Evolutionary conservation across 2,329 filamentous ascomycete species (phyloP).

Genomic region (Ceratocystis huliohia): DNA sequence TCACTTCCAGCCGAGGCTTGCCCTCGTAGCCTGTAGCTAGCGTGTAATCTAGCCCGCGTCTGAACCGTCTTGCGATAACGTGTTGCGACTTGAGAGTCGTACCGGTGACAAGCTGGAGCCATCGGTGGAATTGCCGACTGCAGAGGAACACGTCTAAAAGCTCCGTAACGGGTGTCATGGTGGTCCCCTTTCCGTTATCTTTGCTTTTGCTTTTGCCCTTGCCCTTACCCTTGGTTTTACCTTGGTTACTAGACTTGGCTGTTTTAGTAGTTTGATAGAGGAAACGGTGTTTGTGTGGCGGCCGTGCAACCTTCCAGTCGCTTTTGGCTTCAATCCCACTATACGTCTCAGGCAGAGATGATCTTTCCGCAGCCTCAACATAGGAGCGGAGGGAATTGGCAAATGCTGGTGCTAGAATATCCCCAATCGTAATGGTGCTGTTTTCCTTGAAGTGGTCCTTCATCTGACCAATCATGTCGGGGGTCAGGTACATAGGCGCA

Average conservation of each 20-base stretch:
- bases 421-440: conserved; percentile 69
- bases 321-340: conserved; percentile 45
- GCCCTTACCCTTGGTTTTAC: conserved; percentile 10
- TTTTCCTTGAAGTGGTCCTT: conserved; percentile 67
- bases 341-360: conserved; percentile 35
- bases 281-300: conserved; percentile 91
- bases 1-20: conserved; percentile 71
- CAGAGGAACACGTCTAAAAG: conserved; percentile 73
- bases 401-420: conserved; percentile 70
- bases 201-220: conserved; percentile 16
- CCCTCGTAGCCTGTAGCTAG: conserved; percentile 74
- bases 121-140: conserved; percentile 74
- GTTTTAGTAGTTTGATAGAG: conserved; percentile 51
- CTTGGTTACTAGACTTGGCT: conserved; percentile 30
- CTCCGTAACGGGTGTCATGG: conserved; percentile 52
- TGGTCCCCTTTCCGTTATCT: conserved; percentile 12
- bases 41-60: conserved; percentile 79
- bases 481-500: conserved; percentile 77
- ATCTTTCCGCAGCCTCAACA: conserved; percentile 51
- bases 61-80: conserved; percentile 74
- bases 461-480: conserved; percentile 76
- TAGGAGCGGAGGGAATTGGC: conserved; percentile 56
- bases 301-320: conserved; percentile 63
- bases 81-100: conserved; percentile 61
- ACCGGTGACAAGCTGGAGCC: conserved; percentile 73